Evolutionary conservation across 371 early-diverging fungal species (phyloP).

Genomic region (Mucor indicus): DNA sequence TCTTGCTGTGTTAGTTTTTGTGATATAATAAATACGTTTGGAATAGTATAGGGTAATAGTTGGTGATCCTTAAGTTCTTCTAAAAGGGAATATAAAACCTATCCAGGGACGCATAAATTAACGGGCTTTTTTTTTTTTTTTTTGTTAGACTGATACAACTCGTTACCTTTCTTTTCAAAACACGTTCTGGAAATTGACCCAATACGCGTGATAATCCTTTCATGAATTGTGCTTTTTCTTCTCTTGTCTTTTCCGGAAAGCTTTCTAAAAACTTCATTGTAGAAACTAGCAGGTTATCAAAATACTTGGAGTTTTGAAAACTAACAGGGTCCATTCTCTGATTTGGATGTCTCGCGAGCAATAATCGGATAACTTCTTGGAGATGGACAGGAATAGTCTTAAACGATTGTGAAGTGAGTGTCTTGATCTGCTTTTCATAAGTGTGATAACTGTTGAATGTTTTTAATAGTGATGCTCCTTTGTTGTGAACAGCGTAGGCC

Average conservation of each 20-base stretch:
- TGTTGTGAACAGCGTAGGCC: slow-evolving; percentile 71
- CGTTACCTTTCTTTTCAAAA: slow-evolving; percentile 60
- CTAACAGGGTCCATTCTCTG: slow-evolving; percentile 58
- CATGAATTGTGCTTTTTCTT: slow-evolving; percentile 80
- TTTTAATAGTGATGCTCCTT: slow-evolving; percentile 64
- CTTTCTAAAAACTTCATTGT: slow-evolving; percentile 79
- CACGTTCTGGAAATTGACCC: slow-evolving; percentile 71
- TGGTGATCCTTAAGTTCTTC: slow-evolving; percentile 73
- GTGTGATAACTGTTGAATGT: slow-evolving; percentile 67
- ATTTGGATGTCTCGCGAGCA: slow-evolving; percentile 56
- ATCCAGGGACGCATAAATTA: not conserved
- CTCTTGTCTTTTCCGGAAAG: slow-evolving; percentile 74
- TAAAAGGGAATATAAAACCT: slow-evolving; percentile 73
- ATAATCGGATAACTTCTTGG: slow-evolving; percentile 49
- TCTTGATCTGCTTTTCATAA: slow-evolving; percentile 59
- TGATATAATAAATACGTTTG: slow-evolving; percentile 68
- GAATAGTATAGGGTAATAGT: slow-evolving; percentile 70
- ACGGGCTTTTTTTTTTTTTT: not conserved
- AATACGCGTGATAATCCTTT: slow-evolving; percentile 71
- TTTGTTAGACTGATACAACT: too few relatives aligned
- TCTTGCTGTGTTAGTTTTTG: slow-evolving; percentile 62
- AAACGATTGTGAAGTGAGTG: slow-evolving; percentile 37
- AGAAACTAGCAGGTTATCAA: slow-evolving; percentile 77
- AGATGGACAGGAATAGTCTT: slow-evolving; percentile 55
- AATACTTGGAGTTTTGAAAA: slow-evolving; percentile 70